Base-by-base conservation (phyloP, 352 stramenopile genomes). In the Globisporangium middletonii region DNA sequence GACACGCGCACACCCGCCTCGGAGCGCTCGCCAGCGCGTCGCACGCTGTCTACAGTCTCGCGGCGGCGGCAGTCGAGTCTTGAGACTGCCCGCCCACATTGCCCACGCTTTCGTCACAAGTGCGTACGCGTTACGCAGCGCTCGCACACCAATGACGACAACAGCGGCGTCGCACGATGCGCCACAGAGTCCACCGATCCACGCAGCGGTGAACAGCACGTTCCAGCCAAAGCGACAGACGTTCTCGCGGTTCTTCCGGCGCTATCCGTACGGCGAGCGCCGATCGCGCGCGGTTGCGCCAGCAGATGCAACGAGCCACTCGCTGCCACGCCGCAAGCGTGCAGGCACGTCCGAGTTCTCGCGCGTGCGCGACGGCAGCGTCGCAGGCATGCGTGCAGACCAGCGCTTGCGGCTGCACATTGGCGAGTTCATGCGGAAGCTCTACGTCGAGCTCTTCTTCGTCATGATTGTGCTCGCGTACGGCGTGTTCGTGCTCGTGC, bases 371-470 rank as follows among this genome's bases (percentile, higher is more conserved):
- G 65, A 79, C 42, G 75, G 69, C 46, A 67, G 57, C 41, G 60
- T 71, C 11, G 41, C 61, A 12, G 61, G 68, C 11, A 8, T 86
- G 38, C 67, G 67, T 15, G 45, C 64, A 0, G 50, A 78, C 51
- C 71, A 90, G 48, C 75, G 70, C 27, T 41, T 83, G 4, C 79
- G 82, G 0, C 53, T 88, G 16, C 41, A 59, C 8, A 71, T 95
- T 5, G 83, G 83, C 56, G 77, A 89, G 55, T 93, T 92, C 60
- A 91, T 95, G 79, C 78, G 77, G 30, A 71, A 86, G 58, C 68
- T 95, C 4, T 86, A 85, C 62, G 86, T 95, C 27, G 82, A 95
- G 63, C 60, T 94, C 27, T 95, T 95, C 57, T 95, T 95, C 63
- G 82, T 92, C 41, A 89, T 92, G 69, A 90, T 94, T 64, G 80